Percentiles rank a stretch among this genome's conserved stretches.
Evolutionary conservation across 2,329 filamentous ascomycete species (phyloP).

Genomic region (Talaromyces sp.): DNA sequence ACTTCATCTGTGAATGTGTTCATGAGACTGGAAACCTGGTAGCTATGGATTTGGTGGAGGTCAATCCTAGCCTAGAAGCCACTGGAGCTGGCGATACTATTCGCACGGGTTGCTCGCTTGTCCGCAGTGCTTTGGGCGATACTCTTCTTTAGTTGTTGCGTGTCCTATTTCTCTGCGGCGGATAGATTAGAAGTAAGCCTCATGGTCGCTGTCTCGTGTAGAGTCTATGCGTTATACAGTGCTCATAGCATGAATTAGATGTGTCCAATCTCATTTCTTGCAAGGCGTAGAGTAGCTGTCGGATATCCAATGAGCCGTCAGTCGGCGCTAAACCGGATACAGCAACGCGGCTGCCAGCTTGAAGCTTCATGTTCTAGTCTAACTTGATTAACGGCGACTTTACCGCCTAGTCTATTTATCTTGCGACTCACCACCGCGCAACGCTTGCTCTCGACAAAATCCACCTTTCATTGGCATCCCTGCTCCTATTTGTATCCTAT

Average conservation of each 20-base stretch:
- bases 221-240: not conserved
- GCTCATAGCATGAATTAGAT: not conserved
- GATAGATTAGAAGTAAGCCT: not conserved
- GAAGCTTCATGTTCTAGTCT: conserved; percentile 3
- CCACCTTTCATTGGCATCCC: not conserved
- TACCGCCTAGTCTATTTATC: conserved; percentile 6
- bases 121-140: conserved; percentile 88
- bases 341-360: not conserved
- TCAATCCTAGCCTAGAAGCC: conserved; percentile 69
- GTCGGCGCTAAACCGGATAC: conserved; percentile 6
- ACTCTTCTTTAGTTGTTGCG: conserved; percentile 64
- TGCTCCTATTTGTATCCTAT: not conserved
- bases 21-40: conserved; percentile 75
- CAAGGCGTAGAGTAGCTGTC: not conserved
- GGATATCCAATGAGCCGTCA: not conserved
- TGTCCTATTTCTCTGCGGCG: not conserved
- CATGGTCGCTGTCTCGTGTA: not conserved
- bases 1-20: conserved; percentile 90
- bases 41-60: conserved; percentile 78
- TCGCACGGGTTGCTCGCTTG: conserved; percentile 82
- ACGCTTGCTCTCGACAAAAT: not conserved
- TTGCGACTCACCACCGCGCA: conserved; percentile 8
- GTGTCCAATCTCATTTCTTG: not conserved
- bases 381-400: not conserved
- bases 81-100: conserved; percentile 80